Conservation (phyloP, 495 filamentous ascomycete species). For the Talaromyces liani region DNA sequence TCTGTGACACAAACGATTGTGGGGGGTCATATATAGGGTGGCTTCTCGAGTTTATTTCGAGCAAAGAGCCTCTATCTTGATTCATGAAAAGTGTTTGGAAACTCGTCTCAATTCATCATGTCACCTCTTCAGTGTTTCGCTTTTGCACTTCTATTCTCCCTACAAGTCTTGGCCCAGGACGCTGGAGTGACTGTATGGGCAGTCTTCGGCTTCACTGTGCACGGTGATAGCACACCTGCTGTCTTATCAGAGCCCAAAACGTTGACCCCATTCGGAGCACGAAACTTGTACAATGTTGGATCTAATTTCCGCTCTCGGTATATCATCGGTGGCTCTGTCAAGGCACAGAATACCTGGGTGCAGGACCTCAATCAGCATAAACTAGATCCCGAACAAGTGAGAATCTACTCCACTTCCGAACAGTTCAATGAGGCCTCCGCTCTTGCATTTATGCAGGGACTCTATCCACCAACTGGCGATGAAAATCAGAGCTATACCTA, state of each 20-base stretch:
- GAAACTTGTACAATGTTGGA: constrained; percentile 56
- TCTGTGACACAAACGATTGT: constrained; percentile 2
- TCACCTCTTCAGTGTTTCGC: background rate
- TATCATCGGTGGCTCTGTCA: constrained; percentile 21
- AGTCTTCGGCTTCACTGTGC: constrained; percentile 62
- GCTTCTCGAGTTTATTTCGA: background rate
- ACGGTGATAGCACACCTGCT: constrained; percentile 69
- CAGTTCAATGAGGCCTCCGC: constrained; percentile 52
- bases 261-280: constrained; percentile 64
- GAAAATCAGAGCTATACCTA: constrained; percentile 27
- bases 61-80: too few species aligned
- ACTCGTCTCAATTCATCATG: background rate
- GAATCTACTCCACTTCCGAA: constrained; percentile 38
- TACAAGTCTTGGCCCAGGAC: constrained; percentile 16
- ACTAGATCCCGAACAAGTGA: constrained; percentile 40
- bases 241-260: constrained; percentile 34
- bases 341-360: constrained; percentile 28
- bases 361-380: constrained; percentile 31
- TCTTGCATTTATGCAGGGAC: constrained; percentile 69
- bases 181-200: constrained; percentile 53
- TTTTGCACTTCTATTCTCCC: background rate
- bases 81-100: too few species aligned
- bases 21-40: background rate
- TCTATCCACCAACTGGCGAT: constrained; percentile 62
- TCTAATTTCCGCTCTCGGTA: constrained; percentile 53